Evolutionary conservation across 2,329 filamentous ascomycete species (phyloP).

Genomic region (Fusarium sp.): DNA sequence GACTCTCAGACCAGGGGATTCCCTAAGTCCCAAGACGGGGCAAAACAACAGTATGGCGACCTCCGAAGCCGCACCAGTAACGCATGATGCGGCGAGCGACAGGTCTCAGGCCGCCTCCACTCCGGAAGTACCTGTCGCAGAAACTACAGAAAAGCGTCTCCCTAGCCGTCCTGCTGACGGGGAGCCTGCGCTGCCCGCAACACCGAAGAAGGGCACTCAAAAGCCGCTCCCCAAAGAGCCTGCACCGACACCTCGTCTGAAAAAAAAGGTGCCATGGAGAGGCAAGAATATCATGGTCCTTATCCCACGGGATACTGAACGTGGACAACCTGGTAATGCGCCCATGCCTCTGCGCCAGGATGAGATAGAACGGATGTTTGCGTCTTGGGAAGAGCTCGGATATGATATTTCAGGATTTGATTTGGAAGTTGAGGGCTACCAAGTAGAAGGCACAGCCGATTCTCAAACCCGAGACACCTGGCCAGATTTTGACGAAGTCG

Average conservation of each 20-base stretch:
- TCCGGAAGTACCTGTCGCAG: constrained; percentile 44
- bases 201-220: constrained; percentile 52
- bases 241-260: constrained; percentile 66
- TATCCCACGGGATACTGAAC: constrained; percentile 74
- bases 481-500: constrained; percentile 71
- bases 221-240: constrained; percentile 55
- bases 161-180: constrained; percentile 46
- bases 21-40: constrained; percentile 45
- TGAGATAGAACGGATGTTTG: constrained; percentile 71
- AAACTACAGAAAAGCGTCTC: constrained; percentile 41
- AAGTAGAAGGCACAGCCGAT: constrained; percentile 55
- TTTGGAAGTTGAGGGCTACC: constrained; percentile 61
- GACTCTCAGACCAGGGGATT: constrained; percentile 60
- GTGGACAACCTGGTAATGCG: constrained; percentile 67
- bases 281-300: constrained; percentile 80
- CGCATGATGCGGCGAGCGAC: constrained; percentile 46
- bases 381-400: constrained; percentile 75
- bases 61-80: constrained; percentile 47
- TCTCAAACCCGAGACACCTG: constrained; percentile 76
- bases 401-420: constrained; percentile 78
- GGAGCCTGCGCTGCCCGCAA: constrained; percentile 48
- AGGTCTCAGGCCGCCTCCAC: constrained; percentile 45
- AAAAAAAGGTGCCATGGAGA: constrained; percentile 80
- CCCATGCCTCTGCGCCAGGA: constrained; percentile 66
- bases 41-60: constrained; percentile 51